Conservation (phyloP, 169 alveolate species). For the Plasmodium reichenowi region DNA sequence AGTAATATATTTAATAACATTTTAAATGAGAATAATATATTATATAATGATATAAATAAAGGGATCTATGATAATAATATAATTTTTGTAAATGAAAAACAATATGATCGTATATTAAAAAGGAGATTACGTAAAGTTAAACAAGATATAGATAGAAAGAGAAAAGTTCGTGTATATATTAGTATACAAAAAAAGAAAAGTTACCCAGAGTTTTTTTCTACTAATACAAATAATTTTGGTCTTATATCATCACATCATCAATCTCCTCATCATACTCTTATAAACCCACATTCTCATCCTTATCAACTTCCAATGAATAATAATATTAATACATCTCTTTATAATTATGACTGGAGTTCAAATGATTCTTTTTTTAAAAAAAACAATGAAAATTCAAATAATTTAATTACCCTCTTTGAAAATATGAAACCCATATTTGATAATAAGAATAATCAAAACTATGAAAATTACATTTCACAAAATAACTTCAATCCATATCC, state of each 20-base stretch:
- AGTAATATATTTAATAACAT: neutral
- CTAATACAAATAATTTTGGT: neutral
- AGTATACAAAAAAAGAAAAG: conserved; percentile 26
- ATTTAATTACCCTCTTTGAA: conserved; percentile 9
- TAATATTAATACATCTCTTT: conserved; percentile 21
- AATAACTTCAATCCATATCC: neutral
- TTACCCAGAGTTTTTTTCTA: neutral
- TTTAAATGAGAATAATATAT: neutral
- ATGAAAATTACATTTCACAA: conserved; percentile 4
- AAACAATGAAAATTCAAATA: neutral
- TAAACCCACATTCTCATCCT: neutral
- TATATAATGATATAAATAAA: conserved; percentile 2
- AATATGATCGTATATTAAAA: conserved; percentile 60
- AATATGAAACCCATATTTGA: conserved; percentile 12
- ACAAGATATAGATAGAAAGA: conserved; percentile 57
- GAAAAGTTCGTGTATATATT: conserved; percentile 38
- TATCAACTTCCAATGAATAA: neutral
- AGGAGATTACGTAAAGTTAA: conserved; percentile 45
- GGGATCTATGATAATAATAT: conserved; percentile 11
- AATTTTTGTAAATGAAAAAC: conserved; percentile 75
- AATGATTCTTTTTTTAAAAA: conserved; percentile 12
- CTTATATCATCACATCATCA: neutral
- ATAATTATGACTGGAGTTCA: conserved; percentile 16
- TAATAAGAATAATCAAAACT: neutral
- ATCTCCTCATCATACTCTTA: neutral